These are phyloP conservation scores for Aspergillus carlsbadensis DNA, from an alignment of 495 filamentous ascomycete genomes.

Conservation along the genomic window DNA sequence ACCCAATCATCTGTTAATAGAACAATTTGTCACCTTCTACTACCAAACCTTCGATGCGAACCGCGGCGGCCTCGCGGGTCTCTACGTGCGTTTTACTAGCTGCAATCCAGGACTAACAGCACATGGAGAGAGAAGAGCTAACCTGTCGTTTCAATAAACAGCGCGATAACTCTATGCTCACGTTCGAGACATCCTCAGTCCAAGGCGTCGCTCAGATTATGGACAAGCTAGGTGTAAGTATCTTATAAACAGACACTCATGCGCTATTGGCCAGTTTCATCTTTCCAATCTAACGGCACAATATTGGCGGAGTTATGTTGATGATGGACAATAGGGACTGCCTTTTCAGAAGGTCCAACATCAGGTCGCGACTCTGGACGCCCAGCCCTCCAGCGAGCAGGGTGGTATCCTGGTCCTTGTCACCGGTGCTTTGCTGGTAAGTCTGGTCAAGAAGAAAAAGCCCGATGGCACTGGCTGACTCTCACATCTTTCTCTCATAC, in stretches of 20 bases:
- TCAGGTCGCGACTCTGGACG: constrained; percentile 65
- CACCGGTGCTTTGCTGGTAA: constrained; percentile 78
- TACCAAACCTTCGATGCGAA: constrained; percentile 78
- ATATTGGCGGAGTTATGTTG: constrained; percentile 2
- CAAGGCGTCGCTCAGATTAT: constrained; percentile 62
- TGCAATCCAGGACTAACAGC: not conserved
- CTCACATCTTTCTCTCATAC: constrained; percentile 2
- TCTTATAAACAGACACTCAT: not conserved
- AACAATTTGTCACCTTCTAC: constrained; percentile 83
- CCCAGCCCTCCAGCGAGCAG: constrained; percentile 62
- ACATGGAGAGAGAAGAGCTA: not conserved
- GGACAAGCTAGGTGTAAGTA: constrained; percentile 73
- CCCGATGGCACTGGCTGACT: not conserved
- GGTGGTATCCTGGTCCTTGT: constrained; percentile 79
- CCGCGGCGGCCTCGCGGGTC: constrained; percentile 56
- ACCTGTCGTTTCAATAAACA: constrained; percentile 33
- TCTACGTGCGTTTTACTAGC: constrained; percentile 65
- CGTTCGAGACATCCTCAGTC: constrained; percentile 69
- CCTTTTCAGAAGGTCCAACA: constrained; percentile 81
- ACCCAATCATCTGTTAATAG: constrained; percentile 51
- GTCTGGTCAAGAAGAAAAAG: constrained; percentile 16
- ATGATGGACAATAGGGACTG: constrained; percentile 36
- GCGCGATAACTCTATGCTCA: constrained; percentile 88
- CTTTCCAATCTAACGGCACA: not conserved
- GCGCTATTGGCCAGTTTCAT: not conserved